phyloP scores from a whole-genome alignment of 129 eudicot species.

The Daucus carota region DH1_v3.0 NC_030385.2:28641001-28641500 shows the following conservation, averaged over 20 bases:
- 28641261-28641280: conserved; percentile 18
- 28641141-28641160: not conserved
- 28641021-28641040: not conserved
- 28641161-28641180: conserved; percentile 26
- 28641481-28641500: not conserved
- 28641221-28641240: conserved; percentile 43
- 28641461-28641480: not conserved
- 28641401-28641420: not conserved
- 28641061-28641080: not conserved
- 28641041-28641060: not conserved
- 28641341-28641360: not conserved
- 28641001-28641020: not conserved
- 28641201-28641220: conserved; percentile 44
- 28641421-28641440: not conserved
- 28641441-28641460: not conserved
- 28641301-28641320: conserved; percentile 34
- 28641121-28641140: not conserved
- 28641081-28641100: not conserved
- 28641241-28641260: conserved; percentile 34
- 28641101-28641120: not conserved
- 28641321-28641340: conserved; percentile 33
- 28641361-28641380: not conserved
- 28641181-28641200: conserved; percentile 31
- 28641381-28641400: not conserved
- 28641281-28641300: conserved; percentile 14